Conservation (phyloP, 2,329 filamentous ascomycete species). For the Paracamarosporium sp. region DNA sequence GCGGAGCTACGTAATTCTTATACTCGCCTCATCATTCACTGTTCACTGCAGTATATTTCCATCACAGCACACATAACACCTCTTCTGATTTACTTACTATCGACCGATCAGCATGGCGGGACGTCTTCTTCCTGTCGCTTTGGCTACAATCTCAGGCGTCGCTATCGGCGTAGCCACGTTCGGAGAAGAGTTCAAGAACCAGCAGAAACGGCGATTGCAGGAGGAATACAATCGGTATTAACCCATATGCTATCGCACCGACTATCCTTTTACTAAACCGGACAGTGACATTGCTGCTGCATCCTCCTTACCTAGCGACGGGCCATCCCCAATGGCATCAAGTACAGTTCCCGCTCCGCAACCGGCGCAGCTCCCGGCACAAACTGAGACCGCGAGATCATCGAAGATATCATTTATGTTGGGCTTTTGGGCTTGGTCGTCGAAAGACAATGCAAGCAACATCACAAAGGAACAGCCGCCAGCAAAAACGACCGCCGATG, state of each 20-base stretch:
- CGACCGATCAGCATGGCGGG: conserved; percentile 32
- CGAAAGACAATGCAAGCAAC: conserved; percentile 58
- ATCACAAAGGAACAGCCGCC: conserved; percentile 68
- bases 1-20: neutral
- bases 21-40: neutral
- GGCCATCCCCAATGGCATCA: conserved; percentile 20
- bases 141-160: conserved; percentile 39
- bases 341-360: conserved; percentile 16
- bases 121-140: conserved; percentile 39
- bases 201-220: conserved; percentile 36
- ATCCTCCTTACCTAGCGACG: conserved; percentile 23
- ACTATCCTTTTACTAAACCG: conserved; percentile 17
- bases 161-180: conserved; percentile 43
- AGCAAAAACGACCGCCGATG: conserved; percentile 65
- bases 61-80: neutral
- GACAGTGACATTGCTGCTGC: conserved; percentile 34
- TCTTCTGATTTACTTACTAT: neutral
- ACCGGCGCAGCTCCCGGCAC: conserved; percentile 14
- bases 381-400: conserved; percentile 12
- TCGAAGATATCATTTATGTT: conserved; percentile 30
- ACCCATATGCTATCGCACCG: neutral
- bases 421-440: conserved; percentile 41
- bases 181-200: conserved; percentile 42
- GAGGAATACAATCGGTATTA: conserved; percentile 42
- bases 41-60: neutral